phyloP scores from a whole-genome alignment of 1,284 basidiomycete species.

The Papiliotrema terrestris region DNA sequence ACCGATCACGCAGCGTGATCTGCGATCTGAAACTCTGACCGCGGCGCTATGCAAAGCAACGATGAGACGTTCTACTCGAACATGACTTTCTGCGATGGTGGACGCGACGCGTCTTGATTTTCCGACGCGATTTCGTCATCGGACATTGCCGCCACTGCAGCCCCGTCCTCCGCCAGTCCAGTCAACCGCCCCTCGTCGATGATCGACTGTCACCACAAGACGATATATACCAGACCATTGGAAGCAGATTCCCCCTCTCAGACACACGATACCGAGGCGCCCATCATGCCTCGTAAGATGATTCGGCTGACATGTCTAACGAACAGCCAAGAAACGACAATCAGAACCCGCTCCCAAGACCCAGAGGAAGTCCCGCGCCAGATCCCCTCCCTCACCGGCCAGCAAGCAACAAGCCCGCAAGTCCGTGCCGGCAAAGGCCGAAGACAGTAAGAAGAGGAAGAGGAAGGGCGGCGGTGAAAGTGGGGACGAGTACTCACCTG shows the following conservation, averaged over 20 bases:
- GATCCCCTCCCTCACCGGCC: neutral
- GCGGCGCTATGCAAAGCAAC: too few relatives aligned
- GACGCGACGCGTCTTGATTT: too few relatives aligned
- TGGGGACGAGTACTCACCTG: neutral
- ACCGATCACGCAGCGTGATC: too few relatives aligned
- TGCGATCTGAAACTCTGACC: too few relatives aligned
- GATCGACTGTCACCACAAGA: neutral
- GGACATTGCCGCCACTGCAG: neutral
- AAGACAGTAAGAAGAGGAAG: neutral
- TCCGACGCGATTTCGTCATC: neutral
- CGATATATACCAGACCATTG: too few relatives aligned
- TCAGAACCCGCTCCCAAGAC: neutral
- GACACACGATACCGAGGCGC: too few relatives aligned
- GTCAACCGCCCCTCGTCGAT: neutral
- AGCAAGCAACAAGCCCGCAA: slow-evolving; percentile 3
- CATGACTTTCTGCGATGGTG: too few relatives aligned
- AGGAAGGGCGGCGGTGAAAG: neutral
- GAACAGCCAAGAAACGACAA: neutral
- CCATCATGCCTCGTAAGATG: neutral
- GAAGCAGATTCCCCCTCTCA: too few relatives aligned
- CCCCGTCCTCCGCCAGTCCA: neutral
- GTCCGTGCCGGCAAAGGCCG: neutral
- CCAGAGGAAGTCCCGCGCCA: neutral
- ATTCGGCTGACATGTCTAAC: neutral
- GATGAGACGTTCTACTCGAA: too few relatives aligned